These are phyloP conservation scores for Corynespora cassiicola DNA, from an alignment of 2,329 filamentous ascomycete species.

Conservation along the genomic window DNA sequence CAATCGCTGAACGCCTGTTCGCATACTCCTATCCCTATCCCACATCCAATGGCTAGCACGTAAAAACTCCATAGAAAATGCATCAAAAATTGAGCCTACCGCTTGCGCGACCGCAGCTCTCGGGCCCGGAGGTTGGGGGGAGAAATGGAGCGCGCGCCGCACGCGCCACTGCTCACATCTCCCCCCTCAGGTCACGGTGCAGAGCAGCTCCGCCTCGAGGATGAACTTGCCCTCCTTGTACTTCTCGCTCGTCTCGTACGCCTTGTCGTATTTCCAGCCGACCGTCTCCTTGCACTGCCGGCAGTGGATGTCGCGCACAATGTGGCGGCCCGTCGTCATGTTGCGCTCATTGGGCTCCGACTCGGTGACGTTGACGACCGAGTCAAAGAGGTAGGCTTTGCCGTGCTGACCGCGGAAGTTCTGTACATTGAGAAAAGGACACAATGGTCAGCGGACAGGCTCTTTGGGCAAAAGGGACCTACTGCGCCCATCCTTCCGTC, in stretches of 20 bases:
- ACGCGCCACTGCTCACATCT: no score
- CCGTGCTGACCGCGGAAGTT: conserved; percentile 98
- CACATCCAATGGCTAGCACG: conserved; percentile 8
- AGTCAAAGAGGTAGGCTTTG: conserved; percentile 96
- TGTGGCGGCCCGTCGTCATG: conserved; percentile 96
- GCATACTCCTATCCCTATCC: conserved; percentile 6
- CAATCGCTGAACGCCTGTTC: conserved; percentile 9
- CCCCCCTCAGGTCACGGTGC: conserved; percentile 66
- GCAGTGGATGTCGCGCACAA: conserved; percentile 93
- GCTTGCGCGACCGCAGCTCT: no score
- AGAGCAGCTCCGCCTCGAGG: conserved; percentile 87
- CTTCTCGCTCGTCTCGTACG: conserved; percentile 89
- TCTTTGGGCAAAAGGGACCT: not conserved
- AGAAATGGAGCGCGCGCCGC: no score
- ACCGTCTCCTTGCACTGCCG: conserved; percentile 90
- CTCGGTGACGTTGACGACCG: conserved; percentile 86
- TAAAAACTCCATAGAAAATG: conserved; percentile 34
- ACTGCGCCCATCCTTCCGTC: no score
- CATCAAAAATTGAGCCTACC: no score
- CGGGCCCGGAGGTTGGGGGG: no score
- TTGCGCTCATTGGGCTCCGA: conserved; percentile 90
- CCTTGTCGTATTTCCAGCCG: conserved; percentile 99
- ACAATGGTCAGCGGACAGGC: conserved; percentile 3
- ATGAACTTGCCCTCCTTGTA: conserved; percentile 99
- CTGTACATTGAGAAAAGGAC: no score